Base-by-base conservation (phyloP, 192 early-diverging fungal species). In the Kickxella alabastrina region DNA sequence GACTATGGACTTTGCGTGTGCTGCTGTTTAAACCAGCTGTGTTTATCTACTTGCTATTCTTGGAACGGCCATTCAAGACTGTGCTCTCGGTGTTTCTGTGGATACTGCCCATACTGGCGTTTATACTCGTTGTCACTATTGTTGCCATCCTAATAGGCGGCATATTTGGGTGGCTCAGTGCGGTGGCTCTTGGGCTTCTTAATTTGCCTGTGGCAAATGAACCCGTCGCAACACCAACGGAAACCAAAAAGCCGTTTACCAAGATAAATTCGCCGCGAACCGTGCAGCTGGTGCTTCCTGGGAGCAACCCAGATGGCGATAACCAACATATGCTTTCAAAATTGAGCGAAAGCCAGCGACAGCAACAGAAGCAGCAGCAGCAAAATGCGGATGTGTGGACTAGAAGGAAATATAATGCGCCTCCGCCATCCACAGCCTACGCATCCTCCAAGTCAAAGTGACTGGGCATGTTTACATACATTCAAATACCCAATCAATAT, bases 81-180 rank as follows among this genome's bases (percentile, higher is more conserved):
- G 12, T 48, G 5, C 19, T 57, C 0, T 59, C 68, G 17, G 10
- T 72, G 32, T 64, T 72, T 37, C 43, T 72, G 24, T 72, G 62
- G 57, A 38, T 72, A 1, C 54, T 72, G 18, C 68, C 68, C 6
- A 29, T 63, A 29, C 49, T 72, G 1, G 32, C 62, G 17, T 72
- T 65, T 42, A 37, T 40, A 2, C 52, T 63, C 0, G 57, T 36
- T 12, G 41, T 52, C 5, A 61, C 62, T 1, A n/a, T 72, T 1
- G 43, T 43, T 34, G 68, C 62, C 3, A 57, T 57, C 25, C 21
- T 62, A 29, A 62, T 59, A 41, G 62, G 70, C 26, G 63, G 64
- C 10, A 47, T 41, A 7, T 58, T 60, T 54, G 70, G 62, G 14
- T 74, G 70, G 70, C 17, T 58, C 42, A 74, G 70, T 23, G 62